Percentiles rank a stretch among this genome's conserved stretches.
Evolutionary conservation across 352 stramenopile genomes (phyloP).

Genomic region (Globisporangium iwayamae): DNA sequence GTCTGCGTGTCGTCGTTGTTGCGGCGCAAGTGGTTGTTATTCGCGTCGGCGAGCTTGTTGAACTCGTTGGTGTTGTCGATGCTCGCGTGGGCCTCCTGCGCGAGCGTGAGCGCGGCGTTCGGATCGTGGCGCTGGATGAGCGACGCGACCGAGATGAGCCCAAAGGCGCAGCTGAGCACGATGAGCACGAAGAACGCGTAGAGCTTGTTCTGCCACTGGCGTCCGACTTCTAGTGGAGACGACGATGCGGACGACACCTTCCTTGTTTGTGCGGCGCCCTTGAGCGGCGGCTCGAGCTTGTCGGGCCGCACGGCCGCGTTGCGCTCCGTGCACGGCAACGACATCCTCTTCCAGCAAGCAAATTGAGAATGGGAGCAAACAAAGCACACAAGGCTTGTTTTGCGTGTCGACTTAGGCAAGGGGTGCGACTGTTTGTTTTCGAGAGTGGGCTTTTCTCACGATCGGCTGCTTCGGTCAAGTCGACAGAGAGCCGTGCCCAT

Average conservation of each 20-base stretch:
- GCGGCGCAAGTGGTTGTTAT: slow-evolving; percentile 15
- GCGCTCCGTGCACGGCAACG: slow-evolving; percentile 15
- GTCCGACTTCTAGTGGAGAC: neutral
- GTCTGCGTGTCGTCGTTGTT: slow-evolving; percentile 11
- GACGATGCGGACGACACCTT: neutral
- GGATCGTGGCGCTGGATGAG: slow-evolving; percentile 49
- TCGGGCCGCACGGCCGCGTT: slow-evolving; percentile 13
- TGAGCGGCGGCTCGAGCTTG: slow-evolving; percentile 6
- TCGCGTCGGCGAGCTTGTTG: slow-evolving; percentile 8
- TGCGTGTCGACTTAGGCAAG: neutral
- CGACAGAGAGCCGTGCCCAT: neutral
- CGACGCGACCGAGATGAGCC: slow-evolving; percentile 49
- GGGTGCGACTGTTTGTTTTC: neutral
- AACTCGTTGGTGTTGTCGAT: neutral
- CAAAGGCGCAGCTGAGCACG: slow-evolving; percentile 46
- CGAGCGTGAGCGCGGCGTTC: slow-evolving; percentile 3
- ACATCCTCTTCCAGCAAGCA: neutral
- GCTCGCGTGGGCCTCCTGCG: slow-evolving; percentile 6
- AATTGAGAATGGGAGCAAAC: neutral
- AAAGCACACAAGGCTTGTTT: neutral
- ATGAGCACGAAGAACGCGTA: slow-evolving; percentile 37
- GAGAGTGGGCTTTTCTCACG: neutral
- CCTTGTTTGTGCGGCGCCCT: neutral
- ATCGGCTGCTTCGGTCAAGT: neutral
- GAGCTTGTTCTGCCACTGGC: slow-evolving; percentile 15